Conservation (phyloP, 768 basidiomycete genomes). For the Hortiboletus flavorubellus region DNA sequence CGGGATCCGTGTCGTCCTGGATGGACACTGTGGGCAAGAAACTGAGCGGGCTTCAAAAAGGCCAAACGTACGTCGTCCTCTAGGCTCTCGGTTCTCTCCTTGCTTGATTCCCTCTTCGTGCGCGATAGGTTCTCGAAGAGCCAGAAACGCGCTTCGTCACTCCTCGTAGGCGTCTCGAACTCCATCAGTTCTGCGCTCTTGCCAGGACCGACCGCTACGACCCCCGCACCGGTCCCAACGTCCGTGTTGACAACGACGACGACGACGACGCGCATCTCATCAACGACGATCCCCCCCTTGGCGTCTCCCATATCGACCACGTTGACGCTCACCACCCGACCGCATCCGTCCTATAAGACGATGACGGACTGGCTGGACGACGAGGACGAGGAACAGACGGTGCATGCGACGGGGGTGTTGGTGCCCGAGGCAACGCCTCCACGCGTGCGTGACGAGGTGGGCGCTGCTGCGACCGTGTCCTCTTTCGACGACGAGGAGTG, state of each 20-base stretch:
- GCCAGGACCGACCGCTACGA: slow-evolving; percentile 35
- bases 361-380: slow-evolving; percentile 33
- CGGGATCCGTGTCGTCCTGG: slow-evolving; percentile 41
- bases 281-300: slow-evolving; percentile 6
- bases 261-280: slow-evolving; percentile 14
- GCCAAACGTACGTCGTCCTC: slow-evolving; percentile 46
- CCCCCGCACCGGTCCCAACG: slow-evolving; percentile 15
- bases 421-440: slow-evolving; percentile 29
- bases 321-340: not conserved
- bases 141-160: slow-evolving; percentile 64
- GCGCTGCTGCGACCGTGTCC: not conserved
- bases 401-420: slow-evolving; percentile 18
- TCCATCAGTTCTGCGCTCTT: slow-evolving; percentile 48
- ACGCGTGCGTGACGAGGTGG: too few species aligned
- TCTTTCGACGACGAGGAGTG: slow-evolving; percentile 49
- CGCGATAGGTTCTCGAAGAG: slow-evolving; percentile 54
- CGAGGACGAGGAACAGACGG: slow-evolving; percentile 36
- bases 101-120: not conserved
- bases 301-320: not conserved
- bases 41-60: slow-evolving; percentile 54
- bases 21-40: slow-evolving; percentile 59
- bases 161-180: slow-evolving; percentile 63
- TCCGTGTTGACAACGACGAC: not conserved
- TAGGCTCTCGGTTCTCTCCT: too few species aligned
- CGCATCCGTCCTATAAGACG: slow-evolving; percentile 14